phyloP scores from a whole-genome alignment of 305 asterid genomes.

The Vinca major region DNA sequence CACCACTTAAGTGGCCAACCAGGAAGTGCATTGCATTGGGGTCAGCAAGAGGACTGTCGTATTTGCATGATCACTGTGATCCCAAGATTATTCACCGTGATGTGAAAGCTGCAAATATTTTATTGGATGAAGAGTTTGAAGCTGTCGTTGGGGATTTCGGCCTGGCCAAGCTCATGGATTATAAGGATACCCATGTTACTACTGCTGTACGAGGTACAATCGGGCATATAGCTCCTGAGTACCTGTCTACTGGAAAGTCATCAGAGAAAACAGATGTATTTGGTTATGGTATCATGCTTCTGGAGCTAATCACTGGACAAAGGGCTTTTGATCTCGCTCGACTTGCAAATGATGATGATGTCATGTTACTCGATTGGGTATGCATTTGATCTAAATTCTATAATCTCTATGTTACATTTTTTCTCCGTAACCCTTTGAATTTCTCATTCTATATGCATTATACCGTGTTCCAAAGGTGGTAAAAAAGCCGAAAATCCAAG shows the following conservation, averaged over 20 bases:
- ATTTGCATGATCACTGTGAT: slow-evolving; percentile 55
- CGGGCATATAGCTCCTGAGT: slow-evolving; percentile 56
- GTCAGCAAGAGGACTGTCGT: slow-evolving; percentile 46
- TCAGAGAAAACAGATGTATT: slow-evolving; percentile 54
- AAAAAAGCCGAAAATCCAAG: too few relatives aligned
- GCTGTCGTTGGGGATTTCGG: slow-evolving; percentile 64
- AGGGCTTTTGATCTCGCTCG: slow-evolving; percentile 54
- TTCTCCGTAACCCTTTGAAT: neutral
- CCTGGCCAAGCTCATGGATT: slow-evolving; percentile 54
- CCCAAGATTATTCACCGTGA: slow-evolving; percentile 57
- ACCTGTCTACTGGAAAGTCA: slow-evolving; percentile 47
- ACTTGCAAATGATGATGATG: slow-evolving; percentile 56
- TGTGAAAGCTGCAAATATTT: slow-evolving; percentile 53
- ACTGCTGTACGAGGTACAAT: slow-evolving; percentile 48
- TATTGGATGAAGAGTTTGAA: slow-evolving; percentile 52
- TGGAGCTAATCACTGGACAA: slow-evolving; percentile 51
- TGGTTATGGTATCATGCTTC: slow-evolving; percentile 52
- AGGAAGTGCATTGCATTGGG: slow-evolving; percentile 48
- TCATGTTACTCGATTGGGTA: slow-evolving; percentile 61
- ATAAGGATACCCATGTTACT: slow-evolving; percentile 53
- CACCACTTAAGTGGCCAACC: slow-evolving; percentile 50
- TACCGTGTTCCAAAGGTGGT: neutral
- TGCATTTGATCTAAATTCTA: slow-evolving; percentile 2
- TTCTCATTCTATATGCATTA: too few relatives aligned
- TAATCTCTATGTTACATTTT: neutral